Evolutionary conservation across 2,329 filamentous ascomycete species (phyloP), one percentile per base, ranked within the genome.

Genomic region (Cercospora zeina): DNA sequence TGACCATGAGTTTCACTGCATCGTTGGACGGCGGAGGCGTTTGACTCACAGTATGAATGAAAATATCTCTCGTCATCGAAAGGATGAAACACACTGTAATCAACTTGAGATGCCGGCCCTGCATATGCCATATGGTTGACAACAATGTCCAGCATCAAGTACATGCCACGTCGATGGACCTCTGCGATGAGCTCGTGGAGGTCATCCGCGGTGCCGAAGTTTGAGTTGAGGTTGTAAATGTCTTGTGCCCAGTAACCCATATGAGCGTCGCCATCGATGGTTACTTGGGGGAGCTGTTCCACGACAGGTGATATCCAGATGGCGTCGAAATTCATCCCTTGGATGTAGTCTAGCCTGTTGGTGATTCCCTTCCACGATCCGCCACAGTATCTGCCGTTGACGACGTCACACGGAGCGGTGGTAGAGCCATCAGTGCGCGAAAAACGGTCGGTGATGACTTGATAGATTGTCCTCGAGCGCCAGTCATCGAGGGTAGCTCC

Each of bases 121-220:
- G 30, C 50, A 45, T 11, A 53, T 59, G 63, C 72, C 65, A 71
- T 81, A 69, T 87, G 82, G 70, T 86, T 86, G 7, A 80, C 78
- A 2, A 86, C 83, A 1, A 86, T 75, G 63, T 87, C 84, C 2
- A 87, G 77, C 84, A 87, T 87, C 37, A 87, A 74, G 66, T 81
- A 80, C 83, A 86, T 87, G 14, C 74, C 79, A 3, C 83, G 77
- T 16, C 74, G 71, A 68, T 88, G 85, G 1, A 86, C 73, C 1
- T 82, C 84, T 21, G 75, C 73, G 1, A 85, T 79, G 6, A 89
- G 78, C 4, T 77, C 79, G 65, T 81, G 81, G 60, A 89, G 77
- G 67, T 89, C 87, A 13, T 82, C 77, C 4, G 79, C 78, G 0
- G 83, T 83, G 31, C 87, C 87, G 64, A 84, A 86, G 62, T 85